Evolutionary conservation across 1,284 basidiomycete species (phyloP), one percentile per base, ranked within the genome.

Genomic region (Cryptococcus sp.): DNA sequence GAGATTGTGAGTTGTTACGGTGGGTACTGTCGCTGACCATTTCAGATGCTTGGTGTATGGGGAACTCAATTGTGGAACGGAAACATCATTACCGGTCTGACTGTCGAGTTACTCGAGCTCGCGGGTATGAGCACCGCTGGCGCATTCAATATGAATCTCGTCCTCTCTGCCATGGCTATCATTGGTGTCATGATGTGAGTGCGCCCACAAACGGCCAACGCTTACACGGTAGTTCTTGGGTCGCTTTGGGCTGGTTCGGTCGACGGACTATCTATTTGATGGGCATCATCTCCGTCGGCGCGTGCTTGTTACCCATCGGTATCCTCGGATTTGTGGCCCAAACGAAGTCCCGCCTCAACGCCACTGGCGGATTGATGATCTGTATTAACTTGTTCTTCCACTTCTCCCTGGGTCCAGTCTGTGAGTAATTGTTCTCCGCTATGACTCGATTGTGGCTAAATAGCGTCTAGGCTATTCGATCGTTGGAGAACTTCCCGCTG

Each of bases 131-230:
- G 58, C 23, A 66, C 63, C 30, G 57, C 57, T 3, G 64, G 65
- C 43, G 69, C 78, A 38, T 79, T 79, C 68, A 69, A 74, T 58
- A 54, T 78, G 19, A 63, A 66, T 23, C 20, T 57, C 27, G 48
- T 57, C 46, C 60, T 68, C 51, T 71, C 75, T 52, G 68, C 70
- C 16, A 64, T 78, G 58, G 66, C 67, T 39, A 60, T 73, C 47
- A 57, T 73, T 52, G 78, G 78, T 39, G 75, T 75, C 10, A 60
- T 73, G 58, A 59, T 65, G 63, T 62, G 54, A 57, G 60, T 56
- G 16, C 17, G 5, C 43, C 10, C 19, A 30, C 3, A 17, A 3
- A 15, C 27, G 35, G 19, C 39, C 25, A 22, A 52, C 16, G 19
- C 39, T 46, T 22, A n/a, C 30, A n/a, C 19, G 41, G n/a, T 20